These are phyloP conservation scores for Quercus variabilis DNA, from an alignment of 306 rosid genomes.

Conservation along the genomic window DNA sequence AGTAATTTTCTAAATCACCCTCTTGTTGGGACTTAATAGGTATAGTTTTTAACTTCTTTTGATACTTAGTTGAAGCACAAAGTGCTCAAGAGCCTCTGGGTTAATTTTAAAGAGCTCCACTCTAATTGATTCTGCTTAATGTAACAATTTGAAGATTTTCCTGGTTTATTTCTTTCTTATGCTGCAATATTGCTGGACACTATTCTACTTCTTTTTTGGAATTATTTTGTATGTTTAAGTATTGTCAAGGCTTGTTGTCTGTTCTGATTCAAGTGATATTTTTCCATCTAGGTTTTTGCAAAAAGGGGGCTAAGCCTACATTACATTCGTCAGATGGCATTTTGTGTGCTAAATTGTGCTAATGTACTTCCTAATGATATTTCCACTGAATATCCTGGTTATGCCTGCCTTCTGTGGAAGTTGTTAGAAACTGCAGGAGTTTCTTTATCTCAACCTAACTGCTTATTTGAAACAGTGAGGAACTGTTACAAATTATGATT, in stretches of 20 bases:
- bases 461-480: conserved; percentile 78
- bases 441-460: conserved; percentile 71
- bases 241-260: conserved; percentile 5
- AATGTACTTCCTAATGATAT: conserved; percentile 66
- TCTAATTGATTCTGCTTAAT: too few relatives aligned
- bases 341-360: conserved; percentile 56
- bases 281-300: conserved; percentile 53
- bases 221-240: neutral
- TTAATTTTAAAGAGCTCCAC: too few relatives aligned
- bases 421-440: conserved; percentile 69
- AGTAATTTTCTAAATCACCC: conserved; percentile 1
- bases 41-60: neutral
- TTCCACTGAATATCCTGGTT: conserved; percentile 70
- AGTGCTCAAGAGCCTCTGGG: too few relatives aligned
- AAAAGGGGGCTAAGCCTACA: conserved; percentile 47
- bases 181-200: neutral
- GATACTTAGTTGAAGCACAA: too few relatives aligned
- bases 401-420: conserved; percentile 95
- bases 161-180: neutral
- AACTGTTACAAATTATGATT: conserved; percentile 9
- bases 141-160: neutral
- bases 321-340: conserved; percentile 79
- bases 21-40: neutral
- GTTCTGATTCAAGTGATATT: conserved; percentile 10
- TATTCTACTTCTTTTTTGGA: neutral